Base-by-base conservation (phyloP, 805 yeast genomes). In the Diddensiella transvaalensis region DNA sequence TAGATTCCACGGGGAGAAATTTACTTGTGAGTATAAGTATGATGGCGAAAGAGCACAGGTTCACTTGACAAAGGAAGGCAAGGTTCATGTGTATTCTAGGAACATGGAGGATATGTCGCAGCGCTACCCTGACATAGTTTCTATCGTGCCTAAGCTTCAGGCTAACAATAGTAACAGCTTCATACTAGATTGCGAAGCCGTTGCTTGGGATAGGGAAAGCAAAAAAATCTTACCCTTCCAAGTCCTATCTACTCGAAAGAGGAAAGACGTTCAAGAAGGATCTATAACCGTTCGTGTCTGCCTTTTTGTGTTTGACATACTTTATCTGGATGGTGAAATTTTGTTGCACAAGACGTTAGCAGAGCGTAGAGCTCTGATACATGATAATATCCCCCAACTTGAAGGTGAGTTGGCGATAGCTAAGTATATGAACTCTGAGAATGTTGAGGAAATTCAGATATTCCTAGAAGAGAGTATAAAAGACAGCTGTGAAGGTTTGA, bases 31-130 rank as follows among this genome's bases (percentile, higher is more conserved):
- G 64, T 93, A 90, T 69, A 93, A 93, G 62, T 93, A 93, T 61
- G 99, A 93, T 64, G 99, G 99, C 40, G 99, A 93, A 68, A 78
- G 99, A 59, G 98, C 98, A 0, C 99, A 93, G 64, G 83, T 93
- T 8, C 99, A 93, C 66, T 66, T 84, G 23, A 65, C 87, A 11
- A 66, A 74, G 0, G 91, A 93, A 1, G 70, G 71, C 5, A 67
- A 75, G 8, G 82, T 88, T 57, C 74, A 78, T 47, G 84, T 93
- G 10, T 93, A 87, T 65, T 90, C 97, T 2, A 78, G 99, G 67
- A 93, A 91, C 66, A 87, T 96, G 44, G 99, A 93, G 69, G 91
- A 93, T 65, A 93, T 93, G 99, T 84, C 96, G 0, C 88, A 86
- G 62, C 72, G 96, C 61, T 93, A 93, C 63, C 99, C 99, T 0